Base-by-base conservation (phyloP, 208 protist species). In the Crithidia thermophila region DNA sequence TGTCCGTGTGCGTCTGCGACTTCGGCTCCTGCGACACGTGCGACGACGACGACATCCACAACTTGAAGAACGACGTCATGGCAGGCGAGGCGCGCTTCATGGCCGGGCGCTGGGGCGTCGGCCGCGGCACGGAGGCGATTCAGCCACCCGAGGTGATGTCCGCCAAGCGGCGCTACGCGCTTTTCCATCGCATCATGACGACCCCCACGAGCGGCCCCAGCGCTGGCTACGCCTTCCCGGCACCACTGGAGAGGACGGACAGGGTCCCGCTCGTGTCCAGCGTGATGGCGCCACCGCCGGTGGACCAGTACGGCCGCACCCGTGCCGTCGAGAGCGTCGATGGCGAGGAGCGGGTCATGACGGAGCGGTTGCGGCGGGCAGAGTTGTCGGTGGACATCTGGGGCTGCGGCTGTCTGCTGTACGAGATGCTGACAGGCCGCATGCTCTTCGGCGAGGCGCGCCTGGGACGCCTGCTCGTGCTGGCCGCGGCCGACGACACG, bases 341-440 rank as follows among this genome's bases (percentile, higher is more conserved):
- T 36, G 57, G 21, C 5, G 67, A 55, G 37, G 76, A 75, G 36
- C 52, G 30, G 14, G 52, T 46, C n/a, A 28, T 82, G 30, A 68
- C 50, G 31, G 66, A 76, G 31, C 34, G 51, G 21, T 34, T 90
- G 39, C 77, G 74, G 16, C 70, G 68, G 27, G 76, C 69, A 10
- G 89, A 92, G 66, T 70, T 93, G 39, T 82, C 89, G 10, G 85
- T 79, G 10, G 90, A 95, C 59, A 84, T 95, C 52, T 95, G 90
- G 90, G 75, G 72, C 28, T 93, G 86, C 47, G 90, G 90, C 23
- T 95, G 90, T 49, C 52, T 93, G 27, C 75, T 95, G 25, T 93
- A 93, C 71, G 90, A 95, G 65, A 69, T 95, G 40, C 79, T 95
- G 9, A 93, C 87, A 3, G 90, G 90, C 4, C 75, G 77, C 45